Base-by-base conservation (phyloP, 2,329 filamentous ascomycete species). In the Colletotrichum sp. region DNA sequence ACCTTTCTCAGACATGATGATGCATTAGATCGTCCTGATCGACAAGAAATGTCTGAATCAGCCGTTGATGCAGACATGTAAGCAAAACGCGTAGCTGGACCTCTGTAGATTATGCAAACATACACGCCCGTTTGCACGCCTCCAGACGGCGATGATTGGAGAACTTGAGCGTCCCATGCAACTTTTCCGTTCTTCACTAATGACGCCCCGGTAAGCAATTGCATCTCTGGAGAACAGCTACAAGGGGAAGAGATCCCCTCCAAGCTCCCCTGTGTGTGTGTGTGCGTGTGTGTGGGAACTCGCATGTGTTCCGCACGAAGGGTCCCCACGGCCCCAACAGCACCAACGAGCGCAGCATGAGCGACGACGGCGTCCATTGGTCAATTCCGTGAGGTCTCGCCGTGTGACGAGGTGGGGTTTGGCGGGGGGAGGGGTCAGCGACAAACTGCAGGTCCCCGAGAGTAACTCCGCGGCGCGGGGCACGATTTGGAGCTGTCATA, bases 391-490 rank as follows among this genome's bases (percentile, higher is more conserved):
- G 16, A 61, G 16, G 38, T 69, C 36, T 65, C 38, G 31, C 67
- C 62, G 36, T 31, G 29, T 66, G 67, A 73, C 67, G 71, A 66
- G 61, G 67, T 66, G 67, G 67, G 54, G 66, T 38, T 55, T 69
- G 66, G 66, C 59, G 66, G 66, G 65, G 65, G 24, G 36, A 62
- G 33, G 21, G 29, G 27, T 15, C 34, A 62, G n/a, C 34, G 16
- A 24, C 43, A 27, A 5, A 27, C 24, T 27, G 24, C 24, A 54
- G 61, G 24, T 27, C 27, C 47, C 62, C 62, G 62, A 65, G 62
- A 65, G 47, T 54, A 64, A 63, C 70, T 58, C 70, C 70, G 58
- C 70, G 65, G 67, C 66, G 71, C 71, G 71, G 71, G 66, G 67
- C 71, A 71, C 43, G 8, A 34, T 73, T 66, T 62, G 36, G 61